Base-by-base conservation (phyloP, 192 early-diverging fungal genomes). In the Podila verticillata region DNA sequence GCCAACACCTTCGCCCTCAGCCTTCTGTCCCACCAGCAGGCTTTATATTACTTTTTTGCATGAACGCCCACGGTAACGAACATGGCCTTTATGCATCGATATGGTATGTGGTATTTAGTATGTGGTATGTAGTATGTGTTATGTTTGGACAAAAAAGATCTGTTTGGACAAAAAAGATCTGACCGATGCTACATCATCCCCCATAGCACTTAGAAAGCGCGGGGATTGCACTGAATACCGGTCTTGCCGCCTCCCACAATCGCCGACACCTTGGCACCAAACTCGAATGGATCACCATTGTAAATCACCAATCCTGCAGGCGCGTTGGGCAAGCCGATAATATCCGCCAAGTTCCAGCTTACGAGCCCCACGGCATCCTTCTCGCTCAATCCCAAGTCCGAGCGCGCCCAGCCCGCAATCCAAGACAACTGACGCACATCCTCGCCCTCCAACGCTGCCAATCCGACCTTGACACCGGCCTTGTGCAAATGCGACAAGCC, bases 361-460 rank as follows among this genome's bases (percentile, higher is more conserved):
- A 94, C 87, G 48, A 89, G 86, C 7, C 85, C 90, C 32, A 95
- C 85, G 2, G 92, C 92, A 28, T 94, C 90, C 51, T 82, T 83
- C 69, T 87, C 91, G 1, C 83, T 65, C 48, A 92, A 80, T 12
- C 67, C 63, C 24, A 77, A 64, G 34, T 82, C 78, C 17, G 79
- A 82, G 48, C 87, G 87, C 5, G 84, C 84, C 92, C 92, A 93
- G 7, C 92, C 94, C 29, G 94, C 94, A 81, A 92, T 92, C 92
- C 92, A 95, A 13, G 89, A 85, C 57, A 94, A 75, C 56, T 91
- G 89, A 58, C 92, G 89, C 5, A 87, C 85, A 68, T 84, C 68
- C n/a, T 83, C 80, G 36, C 89, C 85, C 63, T 84, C 85, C 5
- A 70, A 34, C 2, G 88, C 88, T 44, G 86, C 86, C 31, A 91